Base-by-base conservation (phyloP, 139 green algal species). In the Asterochloris erici region DNA sequence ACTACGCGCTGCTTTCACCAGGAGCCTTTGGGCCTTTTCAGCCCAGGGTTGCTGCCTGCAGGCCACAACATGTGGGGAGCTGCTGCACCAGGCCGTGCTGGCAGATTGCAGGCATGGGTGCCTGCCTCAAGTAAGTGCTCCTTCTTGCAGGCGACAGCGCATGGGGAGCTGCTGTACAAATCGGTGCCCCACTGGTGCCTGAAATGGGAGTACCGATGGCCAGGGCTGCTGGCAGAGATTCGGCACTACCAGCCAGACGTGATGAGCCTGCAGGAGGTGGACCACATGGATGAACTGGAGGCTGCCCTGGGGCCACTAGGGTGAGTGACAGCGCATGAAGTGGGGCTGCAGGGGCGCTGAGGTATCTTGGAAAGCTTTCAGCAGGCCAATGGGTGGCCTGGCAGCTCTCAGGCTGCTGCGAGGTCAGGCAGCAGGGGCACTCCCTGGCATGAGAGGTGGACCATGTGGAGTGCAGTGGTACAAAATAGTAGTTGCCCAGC, bases 241-340 rank as follows among this genome's bases (percentile, higher is more conserved):
- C 27, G 61, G 61, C 81, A 87, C 74, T 85, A 83, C 54, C n/a
- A 17, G 6, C 87, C 92, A 0, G 93, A 95, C 78, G 87, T 97
- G 28, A 75, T 94, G 24, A 95, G 92, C 83, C 77, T 96, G 76
- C 92, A 97, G 87, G 94, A 97, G 83, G 91, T 96, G 24, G 93
- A 97, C 83, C 87, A 91, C 61, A 91, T 88, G 23, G 78, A 87
- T 0, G 78, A 94, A 28, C 75, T 96, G 14, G 60, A 86, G n/a
- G 11, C 13, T 14, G 83, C 82, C 38, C 82, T 97, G 74, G 77
- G 78, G 27, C 61, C 71, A 11, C 81, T 89, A 28, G 93, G 93
- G 89, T 94, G 80, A 54, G 79, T 38, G 54, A 54, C 38, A 54
- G 38, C 38, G 38, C 38, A 6, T 10, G 38, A 54, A 54, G 38